phyloP scores from a whole-genome alignment of 108 stramenopile species.

The Nitzschia putrida region DNA sequence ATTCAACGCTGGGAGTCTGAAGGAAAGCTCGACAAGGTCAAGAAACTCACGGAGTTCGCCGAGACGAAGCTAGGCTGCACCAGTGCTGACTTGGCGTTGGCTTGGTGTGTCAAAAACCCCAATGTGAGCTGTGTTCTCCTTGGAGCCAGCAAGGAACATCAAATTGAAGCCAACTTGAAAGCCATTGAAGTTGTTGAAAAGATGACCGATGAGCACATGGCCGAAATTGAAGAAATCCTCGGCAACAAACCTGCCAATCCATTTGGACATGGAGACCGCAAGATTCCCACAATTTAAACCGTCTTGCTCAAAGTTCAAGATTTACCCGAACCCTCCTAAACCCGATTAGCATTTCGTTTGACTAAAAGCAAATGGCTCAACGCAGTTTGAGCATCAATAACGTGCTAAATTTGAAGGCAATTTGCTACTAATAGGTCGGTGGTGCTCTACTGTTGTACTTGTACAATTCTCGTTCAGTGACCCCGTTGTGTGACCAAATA shows the following conservation, averaged over 20 bases:
- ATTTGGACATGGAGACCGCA: slow-evolving; percentile 10
- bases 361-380: no score
- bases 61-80: slow-evolving; percentile 31
- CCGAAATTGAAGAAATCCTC: slow-evolving; percentile 37
- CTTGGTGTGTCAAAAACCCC: slow-evolving; percentile 40
- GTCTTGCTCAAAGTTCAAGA: no score
- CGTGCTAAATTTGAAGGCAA: no score
- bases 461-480: no score
- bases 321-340: no score
- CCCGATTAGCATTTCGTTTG: no score
- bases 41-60: slow-evolving; percentile 39
- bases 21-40: slow-evolving; percentile 44
- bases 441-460: no score
- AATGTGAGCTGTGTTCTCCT: slow-evolving; percentile 41
- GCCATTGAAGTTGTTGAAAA: slow-evolving; percentile 30
- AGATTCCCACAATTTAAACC: slow-evolving; percentile 3
- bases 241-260: slow-evolving; percentile 33
- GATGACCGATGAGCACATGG: slow-evolving; percentile 45
- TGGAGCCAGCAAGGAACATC: slow-evolving; percentile 41
- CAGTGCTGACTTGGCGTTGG: slow-evolving; percentile 36
- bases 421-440: no score
- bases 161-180: slow-evolving; percentile 42
- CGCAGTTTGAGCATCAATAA: no score
- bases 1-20: slow-evolving; percentile 36
- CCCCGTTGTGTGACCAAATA: no score